Percentiles rank a stretch among this genome's conserved stretches.
Evolutionary conservation across 2,329 filamentous ascomycete species (phyloP).

Genomic region (Aspergillus viridinutans): DNA sequence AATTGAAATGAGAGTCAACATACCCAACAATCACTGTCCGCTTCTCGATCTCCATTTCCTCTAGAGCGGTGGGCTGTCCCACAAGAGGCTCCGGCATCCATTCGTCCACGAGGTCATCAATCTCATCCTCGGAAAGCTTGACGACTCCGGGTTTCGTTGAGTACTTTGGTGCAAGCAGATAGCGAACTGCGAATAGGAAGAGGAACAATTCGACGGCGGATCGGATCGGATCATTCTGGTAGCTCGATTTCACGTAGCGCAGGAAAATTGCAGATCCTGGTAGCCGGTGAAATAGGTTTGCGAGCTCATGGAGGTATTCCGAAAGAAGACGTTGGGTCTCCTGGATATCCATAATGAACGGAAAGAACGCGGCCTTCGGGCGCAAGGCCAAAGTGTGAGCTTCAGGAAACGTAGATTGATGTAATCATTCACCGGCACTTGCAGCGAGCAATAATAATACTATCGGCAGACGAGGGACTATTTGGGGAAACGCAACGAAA

Average conservation of each 20-base stretch:
- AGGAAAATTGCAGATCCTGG: slow-evolving; percentile 92
- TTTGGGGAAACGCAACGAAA: neutral
- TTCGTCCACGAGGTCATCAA: slow-evolving; percentile 93
- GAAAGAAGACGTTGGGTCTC: slow-evolving; percentile 52
- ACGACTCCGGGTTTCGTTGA: slow-evolving; percentile 90
- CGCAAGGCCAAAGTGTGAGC: slow-evolving; percentile 8
- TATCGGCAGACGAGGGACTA: neutral
- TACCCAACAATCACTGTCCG: slow-evolving; percentile 86
- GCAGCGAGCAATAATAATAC: neutral
- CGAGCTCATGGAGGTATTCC: slow-evolving; percentile 52
- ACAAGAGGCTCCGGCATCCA: slow-evolving; percentile 95
- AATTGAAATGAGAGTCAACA: slow-evolving; percentile 14
- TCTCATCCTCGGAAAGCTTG: slow-evolving; percentile 87
- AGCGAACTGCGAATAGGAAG: slow-evolving; percentile 91
- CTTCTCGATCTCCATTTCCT: slow-evolving; percentile 78
- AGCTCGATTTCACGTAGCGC: slow-evolving; percentile 93
- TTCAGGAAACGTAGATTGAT: slow-evolving; percentile 20
- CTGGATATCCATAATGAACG: slow-evolving; percentile 51
- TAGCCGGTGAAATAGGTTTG: slow-evolving; percentile 75
- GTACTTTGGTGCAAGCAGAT: slow-evolving; percentile 87
- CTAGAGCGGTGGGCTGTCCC: slow-evolving; percentile 64
- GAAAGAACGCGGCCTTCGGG: slow-evolving; percentile 3
- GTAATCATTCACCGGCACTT: neutral
- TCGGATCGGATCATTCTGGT: slow-evolving; percentile 93
- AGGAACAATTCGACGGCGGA: slow-evolving; percentile 90